A percentile compares a stretch with the other conserved stretches of the same genome.
Evolutionary conservation across 176 grass and related monocot genomes (phyloP).

Genomic region (Cocos nucifera): DNA sequence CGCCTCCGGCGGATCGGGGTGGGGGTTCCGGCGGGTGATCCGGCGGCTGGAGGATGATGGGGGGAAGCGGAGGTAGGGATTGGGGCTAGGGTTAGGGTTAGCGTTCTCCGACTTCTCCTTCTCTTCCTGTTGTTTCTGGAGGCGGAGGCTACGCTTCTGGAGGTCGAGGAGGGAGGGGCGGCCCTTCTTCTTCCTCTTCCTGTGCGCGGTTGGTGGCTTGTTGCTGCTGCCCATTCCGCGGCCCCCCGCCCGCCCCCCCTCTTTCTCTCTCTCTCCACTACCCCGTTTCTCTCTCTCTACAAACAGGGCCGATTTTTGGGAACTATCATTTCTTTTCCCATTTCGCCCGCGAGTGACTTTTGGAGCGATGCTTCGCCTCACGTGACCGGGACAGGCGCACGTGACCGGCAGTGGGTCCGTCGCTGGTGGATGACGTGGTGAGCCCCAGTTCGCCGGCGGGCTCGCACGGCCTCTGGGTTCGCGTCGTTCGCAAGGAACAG

Average conservation of each 20-base stretch:
- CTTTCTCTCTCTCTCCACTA: too few species aligned
- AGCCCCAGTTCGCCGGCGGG: too few species aligned
- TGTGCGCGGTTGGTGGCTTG: slow-evolving; percentile 4
- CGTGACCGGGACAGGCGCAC: too few species aligned
- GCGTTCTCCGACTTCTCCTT: slow-evolving; percentile 5
- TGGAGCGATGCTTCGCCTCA: too few species aligned
- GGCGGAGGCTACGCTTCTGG: slow-evolving; percentile 34
- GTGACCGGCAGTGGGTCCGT: too few species aligned
- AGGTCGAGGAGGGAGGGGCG: slow-evolving; percentile 39
- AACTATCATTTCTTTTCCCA: too few species aligned
- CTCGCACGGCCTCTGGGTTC: too few species aligned
- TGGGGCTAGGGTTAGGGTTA: slow-evolving; percentile 8
- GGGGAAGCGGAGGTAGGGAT: slow-evolving; percentile 14
- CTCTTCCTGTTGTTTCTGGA: slow-evolving; percentile 17
- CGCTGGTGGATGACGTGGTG: too few species aligned
- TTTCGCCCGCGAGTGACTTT: too few species aligned
- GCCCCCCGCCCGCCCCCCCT: not conserved
- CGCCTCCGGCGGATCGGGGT: slow-evolving; percentile 3
- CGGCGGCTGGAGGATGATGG: not conserved
- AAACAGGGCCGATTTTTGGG: slow-evolving; percentile 22
- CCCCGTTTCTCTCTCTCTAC: slow-evolving; percentile 14
- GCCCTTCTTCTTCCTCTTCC: slow-evolving; percentile 41
- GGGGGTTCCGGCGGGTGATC: slow-evolving; percentile 4
- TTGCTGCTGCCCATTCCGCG: slow-evolving; percentile 24
- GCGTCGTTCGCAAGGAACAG: too few species aligned